Percentiles rank a stretch among this genome's conserved stretches.
These are phyloP conservation scores for Fabrea salina DNA, from an alignment of 169 alveolate species.

Conservation along the genomic window DNA sequence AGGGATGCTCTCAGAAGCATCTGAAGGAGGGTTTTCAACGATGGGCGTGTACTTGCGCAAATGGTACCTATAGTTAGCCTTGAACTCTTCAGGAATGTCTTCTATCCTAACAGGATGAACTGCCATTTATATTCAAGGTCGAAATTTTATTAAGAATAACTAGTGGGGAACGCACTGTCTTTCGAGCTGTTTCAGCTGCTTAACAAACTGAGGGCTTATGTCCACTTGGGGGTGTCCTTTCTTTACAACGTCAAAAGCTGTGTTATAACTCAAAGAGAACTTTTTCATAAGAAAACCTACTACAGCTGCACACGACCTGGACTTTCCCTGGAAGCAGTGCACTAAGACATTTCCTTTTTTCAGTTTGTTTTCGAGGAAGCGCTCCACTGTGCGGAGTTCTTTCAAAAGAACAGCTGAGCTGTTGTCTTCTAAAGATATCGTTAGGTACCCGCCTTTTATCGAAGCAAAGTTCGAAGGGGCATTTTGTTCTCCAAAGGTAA, in stretches of 20 bases:
- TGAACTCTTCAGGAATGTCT: too few species aligned
- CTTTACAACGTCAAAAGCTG: constrained; percentile 64
- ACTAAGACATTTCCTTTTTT: constrained; percentile 66
- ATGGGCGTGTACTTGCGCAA: too few species aligned
- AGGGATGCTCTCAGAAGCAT: too few species aligned
- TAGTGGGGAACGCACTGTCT: neutral
- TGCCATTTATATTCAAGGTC: too few species aligned
- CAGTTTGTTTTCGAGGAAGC: constrained; percentile 1
- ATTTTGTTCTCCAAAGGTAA: neutral
- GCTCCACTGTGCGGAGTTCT: neutral
- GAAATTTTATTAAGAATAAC: too few species aligned
- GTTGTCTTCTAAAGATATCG: neutral
- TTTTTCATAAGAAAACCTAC: constrained; percentile 75
- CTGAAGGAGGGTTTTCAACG: too few species aligned
- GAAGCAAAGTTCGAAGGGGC: neutral
- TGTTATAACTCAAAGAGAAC: constrained; percentile 44
- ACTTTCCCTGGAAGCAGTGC: constrained; percentile 79
- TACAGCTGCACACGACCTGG: constrained; percentile 76
- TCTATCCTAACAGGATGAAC: too few species aligned
- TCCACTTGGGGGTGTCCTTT: neutral
- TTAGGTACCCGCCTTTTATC: constrained; percentile 12
- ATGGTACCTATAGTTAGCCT: too few species aligned
- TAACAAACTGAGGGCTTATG: neutral
- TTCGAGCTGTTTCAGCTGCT: constrained; percentile 4
- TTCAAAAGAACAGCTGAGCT: neutral